Evolutionary conservation across 1,284 basidiomycete species (phyloP), one percentile per base, ranked within the genome.

Genomic region (Marasmius sp.): DNA sequence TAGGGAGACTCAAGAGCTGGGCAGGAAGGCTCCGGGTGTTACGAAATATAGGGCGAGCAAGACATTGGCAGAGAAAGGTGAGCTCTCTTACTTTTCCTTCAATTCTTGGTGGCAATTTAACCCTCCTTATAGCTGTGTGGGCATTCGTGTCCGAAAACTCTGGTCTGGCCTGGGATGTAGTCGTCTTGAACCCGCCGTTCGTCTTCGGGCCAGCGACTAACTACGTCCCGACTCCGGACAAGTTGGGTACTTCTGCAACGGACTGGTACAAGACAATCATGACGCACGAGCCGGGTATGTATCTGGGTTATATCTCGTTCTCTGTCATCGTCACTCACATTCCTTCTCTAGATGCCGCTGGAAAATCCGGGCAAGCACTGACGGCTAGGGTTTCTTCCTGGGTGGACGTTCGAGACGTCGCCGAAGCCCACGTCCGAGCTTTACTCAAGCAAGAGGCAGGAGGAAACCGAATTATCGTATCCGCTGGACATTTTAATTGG

Each of bases 331-430:
- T 16, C 38, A 20, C 33, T 54, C 10, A 33, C 10, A 33, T 38
- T 14, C 34, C 1, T 2, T 5, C 11, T 34, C 11, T 37, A 9
- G 60, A 63, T 33, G 57, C 59, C 10, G 66, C 65, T 18, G 60
- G 65, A 7, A 62, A 57, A 47, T 37, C 65, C 18, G 53, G 58
- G 3, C 61, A 67, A 38, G 53, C 53, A 0, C 48, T 70, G 1
- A 63, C 61, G 0, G 41, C 56, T 9, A 48, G 58, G 18, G 63
- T 61, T 8, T 72, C 57, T 12, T 60, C 45, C 22, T 86, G 77
- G 73, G 76, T 86, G 55, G 86, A 90, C 66, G 86, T 89, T 1
- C 78, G 85, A 34, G 84, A 87, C 66, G 75, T 88, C 33, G 85
- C 83, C 4, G 72, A 77, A 5, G 81, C 80, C 2, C 86, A 87